Conservation (phyloP, 2,329 filamentous ascomycete genomes). For the Botrytis galanthina region DNA sequence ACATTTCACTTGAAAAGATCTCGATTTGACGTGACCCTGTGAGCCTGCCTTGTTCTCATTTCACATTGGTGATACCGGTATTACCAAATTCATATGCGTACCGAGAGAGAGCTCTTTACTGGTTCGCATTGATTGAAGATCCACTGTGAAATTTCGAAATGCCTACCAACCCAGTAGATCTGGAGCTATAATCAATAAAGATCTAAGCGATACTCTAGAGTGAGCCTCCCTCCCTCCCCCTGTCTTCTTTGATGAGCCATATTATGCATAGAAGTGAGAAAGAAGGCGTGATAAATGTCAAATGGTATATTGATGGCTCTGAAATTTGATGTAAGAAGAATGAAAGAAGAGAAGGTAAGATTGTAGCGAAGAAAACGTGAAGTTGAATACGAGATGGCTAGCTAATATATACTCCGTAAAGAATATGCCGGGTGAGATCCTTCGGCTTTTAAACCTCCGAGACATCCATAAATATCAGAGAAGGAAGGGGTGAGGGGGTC, state of each 20-base stretch:
- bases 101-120: background rate
- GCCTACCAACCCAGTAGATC: background rate
- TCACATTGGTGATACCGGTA: background rate
- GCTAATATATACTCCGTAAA: background rate
- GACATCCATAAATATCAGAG: background rate
- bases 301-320: too few species aligned
- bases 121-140: background rate
- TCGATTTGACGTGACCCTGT: background rate
- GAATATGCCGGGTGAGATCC: background rate
- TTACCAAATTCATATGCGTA: background rate
- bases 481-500: background rate
- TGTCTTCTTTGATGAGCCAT: background rate
- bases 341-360: background rate
- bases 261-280: background rate
- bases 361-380: background rate
- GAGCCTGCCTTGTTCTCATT: background rate
- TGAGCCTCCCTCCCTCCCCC: background rate
- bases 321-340: background rate
- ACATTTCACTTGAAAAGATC: conserved; percentile 1
- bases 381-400: background rate
- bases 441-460: background rate
- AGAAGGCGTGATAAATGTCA: background rate
- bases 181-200: background rate
- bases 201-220: background rate
- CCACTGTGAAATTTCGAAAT: background rate